Conservation (phyloP, 441 rosid species). For the Populus trichocarpa region DNA sequence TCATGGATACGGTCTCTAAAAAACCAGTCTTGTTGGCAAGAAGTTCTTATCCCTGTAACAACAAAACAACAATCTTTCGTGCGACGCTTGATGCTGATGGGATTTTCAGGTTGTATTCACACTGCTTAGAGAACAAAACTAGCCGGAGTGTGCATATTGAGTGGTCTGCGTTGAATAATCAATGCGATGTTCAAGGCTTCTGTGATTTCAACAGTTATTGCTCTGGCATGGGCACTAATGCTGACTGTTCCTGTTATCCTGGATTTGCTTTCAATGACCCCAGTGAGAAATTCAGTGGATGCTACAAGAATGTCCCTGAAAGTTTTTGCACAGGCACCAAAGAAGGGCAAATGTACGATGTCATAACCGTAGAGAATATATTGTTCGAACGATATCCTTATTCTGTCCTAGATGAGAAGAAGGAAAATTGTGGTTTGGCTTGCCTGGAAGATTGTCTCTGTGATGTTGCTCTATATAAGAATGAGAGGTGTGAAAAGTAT, state of each 20-base stretch:
- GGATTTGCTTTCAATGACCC: neutral
- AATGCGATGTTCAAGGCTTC: neutral
- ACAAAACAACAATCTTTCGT: slow-evolving; percentile 7
- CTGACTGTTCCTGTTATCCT: slow-evolving; percentile 17
- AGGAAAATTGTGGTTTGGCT: slow-evolving; percentile 8
- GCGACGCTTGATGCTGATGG: slow-evolving; percentile 26
- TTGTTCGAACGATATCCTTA: neutral
- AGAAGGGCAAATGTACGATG: neutral
- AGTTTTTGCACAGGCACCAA: neutral
- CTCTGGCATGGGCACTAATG: neutral
- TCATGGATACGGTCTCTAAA: neutral
- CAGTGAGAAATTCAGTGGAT: neutral
- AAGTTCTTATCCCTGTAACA: neutral
- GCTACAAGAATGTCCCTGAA: slow-evolving; percentile 9
- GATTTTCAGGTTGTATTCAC: slow-evolving; percentile 19
- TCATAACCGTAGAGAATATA: neutral
- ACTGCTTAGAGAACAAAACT: slow-evolving; percentile 8
- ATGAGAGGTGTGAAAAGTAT: slow-evolving; percentile 10
- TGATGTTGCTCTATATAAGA: neutral
- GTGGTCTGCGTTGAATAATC: neutral
- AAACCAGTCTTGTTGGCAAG: neutral
- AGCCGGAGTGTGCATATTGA: neutral
- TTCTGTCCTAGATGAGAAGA: neutral
- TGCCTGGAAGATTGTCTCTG: slow-evolving; percentile 19
- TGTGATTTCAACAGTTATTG: slow-evolving; percentile 29